Evolutionary conservation across 2,329 filamentous ascomycete genomes (phyloP).

Genomic region (Curvularia hawaiiensis): DNA sequence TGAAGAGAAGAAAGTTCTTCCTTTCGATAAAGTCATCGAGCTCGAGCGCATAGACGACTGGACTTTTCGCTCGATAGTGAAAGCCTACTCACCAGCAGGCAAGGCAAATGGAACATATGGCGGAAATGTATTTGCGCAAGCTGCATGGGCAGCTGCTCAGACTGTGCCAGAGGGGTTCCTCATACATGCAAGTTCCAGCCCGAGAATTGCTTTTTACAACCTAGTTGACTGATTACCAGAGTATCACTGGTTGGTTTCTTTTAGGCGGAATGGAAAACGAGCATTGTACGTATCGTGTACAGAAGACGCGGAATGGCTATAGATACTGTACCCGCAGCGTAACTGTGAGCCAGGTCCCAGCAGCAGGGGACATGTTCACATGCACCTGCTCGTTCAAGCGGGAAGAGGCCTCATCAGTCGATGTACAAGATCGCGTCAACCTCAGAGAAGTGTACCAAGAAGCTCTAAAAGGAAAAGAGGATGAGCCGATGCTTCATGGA

Average conservation of each 20-base stretch:
- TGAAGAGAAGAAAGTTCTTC: constrained; percentile 31
- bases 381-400: constrained; percentile 60
- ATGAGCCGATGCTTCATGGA: not conserved
- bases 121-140: constrained; percentile 63
- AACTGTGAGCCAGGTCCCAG: constrained; percentile 55
- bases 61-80: constrained; percentile 49
- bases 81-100: constrained; percentile 51
- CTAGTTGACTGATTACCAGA: not conserved
- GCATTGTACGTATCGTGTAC: constrained; percentile 58
- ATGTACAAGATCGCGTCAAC: constrained; percentile 44
- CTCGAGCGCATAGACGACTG: constrained; percentile 49
- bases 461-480: constrained; percentile 17
- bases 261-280: constrained; percentile 53
- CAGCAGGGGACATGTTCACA: constrained; percentile 56
- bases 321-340: constrained; percentile 60
- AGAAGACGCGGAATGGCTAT: constrained; percentile 57
- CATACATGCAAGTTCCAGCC: constrained; percentile 52
- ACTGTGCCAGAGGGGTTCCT: constrained; percentile 58
- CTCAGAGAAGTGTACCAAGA: constrained; percentile 43
- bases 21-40: constrained; percentile 50
- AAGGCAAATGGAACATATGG: constrained; percentile 55
- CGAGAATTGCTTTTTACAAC: not conserved
- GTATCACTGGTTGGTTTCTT: constrained; percentile 29
- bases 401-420: constrained; percentile 42
- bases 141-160: constrained; percentile 61